Percentiles rank a stretch among this genome's conserved stretches.
phyloP scores from a whole-genome alignment of 129 eudicot species.

The Artemisia argyi region DNA sequence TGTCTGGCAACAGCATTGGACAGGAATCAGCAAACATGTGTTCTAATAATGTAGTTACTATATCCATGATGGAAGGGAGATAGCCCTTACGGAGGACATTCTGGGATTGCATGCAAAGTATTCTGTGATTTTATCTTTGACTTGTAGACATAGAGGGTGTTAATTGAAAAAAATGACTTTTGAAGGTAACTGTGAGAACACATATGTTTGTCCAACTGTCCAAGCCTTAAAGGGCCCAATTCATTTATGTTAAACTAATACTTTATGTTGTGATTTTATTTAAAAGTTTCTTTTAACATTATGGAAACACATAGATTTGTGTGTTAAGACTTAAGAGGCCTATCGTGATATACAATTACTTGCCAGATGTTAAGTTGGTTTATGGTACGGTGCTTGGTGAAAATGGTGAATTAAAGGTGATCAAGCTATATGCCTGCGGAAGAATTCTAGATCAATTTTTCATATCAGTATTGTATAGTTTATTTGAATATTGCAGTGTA shows the following conservation, averaged over 20 bases:
- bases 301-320: background rate
- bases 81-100: background rate
- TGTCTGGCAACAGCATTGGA: background rate
- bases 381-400: background rate
- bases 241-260: background rate
- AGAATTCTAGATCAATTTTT: too few relatives aligned
- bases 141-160: background rate
- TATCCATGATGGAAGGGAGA: background rate
- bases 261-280: background rate
- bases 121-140: background rate
- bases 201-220: background rate
- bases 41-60: background rate
- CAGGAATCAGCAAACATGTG: background rate
- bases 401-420: too few relatives aligned
- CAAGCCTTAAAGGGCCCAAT: background rate
- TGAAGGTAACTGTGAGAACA: background rate
- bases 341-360: too few relatives aligned
- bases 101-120: background rate
- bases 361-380: too few relatives aligned
- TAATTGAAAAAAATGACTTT: background rate
- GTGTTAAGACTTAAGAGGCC: too few relatives aligned
- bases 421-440: too few relatives aligned
- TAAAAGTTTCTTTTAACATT: background rate
- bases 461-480: too few relatives aligned
- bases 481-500: too few relatives aligned